phyloP scores from a whole-genome alignment of 129 eudicot species.

The Flaveria trinervia region DNA sequence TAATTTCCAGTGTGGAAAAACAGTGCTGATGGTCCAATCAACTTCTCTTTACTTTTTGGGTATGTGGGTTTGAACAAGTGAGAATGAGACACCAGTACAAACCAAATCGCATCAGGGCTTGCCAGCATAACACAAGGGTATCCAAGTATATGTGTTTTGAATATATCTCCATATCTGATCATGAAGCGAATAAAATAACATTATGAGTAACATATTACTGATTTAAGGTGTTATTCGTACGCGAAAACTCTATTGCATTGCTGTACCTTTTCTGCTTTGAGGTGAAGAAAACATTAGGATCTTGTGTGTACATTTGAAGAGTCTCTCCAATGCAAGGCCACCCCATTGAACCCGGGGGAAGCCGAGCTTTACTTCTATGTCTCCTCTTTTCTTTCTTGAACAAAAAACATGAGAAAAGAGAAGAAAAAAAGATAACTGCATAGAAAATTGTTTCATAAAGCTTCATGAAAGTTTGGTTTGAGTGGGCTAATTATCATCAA shows the following conservation, averaged over 20 bases:
- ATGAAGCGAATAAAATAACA: not conserved
- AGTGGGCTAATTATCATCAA: conserved; percentile 10
- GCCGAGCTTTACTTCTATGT: conserved; percentile 37
- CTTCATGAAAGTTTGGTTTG: conserved; percentile 35
- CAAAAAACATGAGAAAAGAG: conserved; percentile 43
- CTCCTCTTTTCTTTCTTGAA: conserved; percentile 39
- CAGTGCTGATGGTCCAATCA: conserved; percentile 80
- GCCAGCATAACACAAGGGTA: conserved; percentile 86
- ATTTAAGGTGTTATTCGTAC: not conserved
- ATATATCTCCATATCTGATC: conserved; percentile 75
- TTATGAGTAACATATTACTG: not conserved
- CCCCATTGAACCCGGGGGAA: conserved; percentile 90
- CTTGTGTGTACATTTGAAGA: conserved; percentile 66
- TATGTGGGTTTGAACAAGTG: conserved; percentile 76
- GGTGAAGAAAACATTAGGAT: conserved; percentile 65
- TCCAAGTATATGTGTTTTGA: conserved; percentile 74
- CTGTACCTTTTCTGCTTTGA: conserved; percentile 65
- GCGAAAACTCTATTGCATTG: not conserved
- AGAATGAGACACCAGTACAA: conserved; percentile 64
- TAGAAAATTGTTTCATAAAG: conserved; percentile 33
- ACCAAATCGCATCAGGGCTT: conserved; percentile 81
- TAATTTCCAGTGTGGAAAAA: conserved; percentile 79
- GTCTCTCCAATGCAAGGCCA: conserved; percentile 83
- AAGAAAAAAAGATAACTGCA: conserved; percentile 44
- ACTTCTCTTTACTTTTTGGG: conserved; percentile 75